Evolutionary conservation across 768 basidiomycete genomes (phyloP), one percentile per base, ranked within the genome.

Genomic region (Xanthoconium purpureum): DNA sequence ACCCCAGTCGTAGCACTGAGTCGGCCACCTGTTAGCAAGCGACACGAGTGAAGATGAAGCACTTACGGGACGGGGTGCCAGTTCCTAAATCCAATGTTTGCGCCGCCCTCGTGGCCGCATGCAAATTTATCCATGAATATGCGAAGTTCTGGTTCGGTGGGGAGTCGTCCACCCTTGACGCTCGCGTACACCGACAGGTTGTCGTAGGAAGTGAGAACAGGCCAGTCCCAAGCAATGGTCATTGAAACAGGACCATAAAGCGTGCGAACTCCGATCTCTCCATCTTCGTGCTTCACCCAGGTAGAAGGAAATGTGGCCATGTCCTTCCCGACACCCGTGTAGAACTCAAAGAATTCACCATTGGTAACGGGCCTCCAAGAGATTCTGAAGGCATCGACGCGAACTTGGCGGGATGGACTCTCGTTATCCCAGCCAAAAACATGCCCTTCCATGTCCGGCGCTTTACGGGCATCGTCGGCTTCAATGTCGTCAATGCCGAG

Each of bases 351-450:
- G 69, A 93, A 97, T 64, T 99, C 85, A 11, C 85, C 86, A 60
- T 98, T 99, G 53, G 88, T 92, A 36, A 99, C 77, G 1, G 94
- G 94, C 58, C 92, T 76, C 80, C 90, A 88, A 40, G 88, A 87
- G 39, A 97, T 87, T 63, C 77, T 79, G 77, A 98, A 94, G 58
- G 80, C 56, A 39, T 73, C 76, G 33, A 97, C 85, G 0, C 78
- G 60, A n/a, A 87, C 82, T 14, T 65, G 67, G 24, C 85, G 75
- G 59, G 76, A 75, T 2, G 94, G 92, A 61, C 86, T 78, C 73
- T 99, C 97, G 63, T 93, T 94, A 69, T 99, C 97, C 97, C 96
- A 94, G 0, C 94, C 94, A 71, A 91, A 93, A 54, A 87, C 83
- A 64, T 95, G 87, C 9, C 72, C 73, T 17, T 72, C 68, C 43